phyloP scores from a whole-genome alignment of 371 early-diverging fungal species.

The Rhizopus microsporus region DNA sequence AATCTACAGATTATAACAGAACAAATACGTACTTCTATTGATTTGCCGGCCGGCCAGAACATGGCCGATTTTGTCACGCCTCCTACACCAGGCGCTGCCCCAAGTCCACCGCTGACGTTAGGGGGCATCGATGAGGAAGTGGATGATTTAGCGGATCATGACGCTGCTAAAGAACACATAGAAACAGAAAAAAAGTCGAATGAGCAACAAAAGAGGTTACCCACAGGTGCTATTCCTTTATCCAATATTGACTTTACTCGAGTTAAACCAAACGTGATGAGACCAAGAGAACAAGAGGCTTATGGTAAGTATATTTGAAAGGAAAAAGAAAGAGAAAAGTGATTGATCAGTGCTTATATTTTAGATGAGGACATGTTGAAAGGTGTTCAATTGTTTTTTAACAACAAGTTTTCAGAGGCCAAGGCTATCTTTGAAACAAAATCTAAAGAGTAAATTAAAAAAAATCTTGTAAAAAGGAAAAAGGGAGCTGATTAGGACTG shows the following conservation, averaged over 20 bases:
- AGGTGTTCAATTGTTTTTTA: conserved; percentile 54
- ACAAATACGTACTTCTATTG: conserved; percentile 18
- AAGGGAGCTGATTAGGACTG: neutral
- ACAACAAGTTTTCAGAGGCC: conserved; percentile 58
- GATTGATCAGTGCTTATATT: neutral
- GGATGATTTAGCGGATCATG: conserved; percentile 11
- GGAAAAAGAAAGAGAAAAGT: neutral
- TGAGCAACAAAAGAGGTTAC: neutral
- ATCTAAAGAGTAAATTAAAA: conserved; percentile 31
- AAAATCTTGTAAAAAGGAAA: neutral
- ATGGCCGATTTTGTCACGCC: conserved; percentile 52
- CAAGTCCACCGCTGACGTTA: conserved; percentile 10
- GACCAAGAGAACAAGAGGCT: conserved; percentile 42
- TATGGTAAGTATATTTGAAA: conserved; percentile 30
- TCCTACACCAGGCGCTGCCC: conserved; percentile 43
- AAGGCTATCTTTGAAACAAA: conserved; percentile 33
- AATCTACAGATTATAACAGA: conserved; percentile 17
- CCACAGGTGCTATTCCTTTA: conserved; percentile 11
- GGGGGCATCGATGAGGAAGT: conserved; percentile 2
- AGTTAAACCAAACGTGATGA: conserved; percentile 39
- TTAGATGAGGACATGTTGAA: conserved; percentile 53
- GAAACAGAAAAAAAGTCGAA: neutral
- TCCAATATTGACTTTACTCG: conserved; percentile 21
- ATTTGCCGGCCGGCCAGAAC: conserved; percentile 39
- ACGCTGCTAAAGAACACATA: neutral